These are phyloP conservation scores for Penicillium sp. DNA, from an alignment of 2,329 filamentous ascomycete species.

Conservation along the genomic window DNA sequence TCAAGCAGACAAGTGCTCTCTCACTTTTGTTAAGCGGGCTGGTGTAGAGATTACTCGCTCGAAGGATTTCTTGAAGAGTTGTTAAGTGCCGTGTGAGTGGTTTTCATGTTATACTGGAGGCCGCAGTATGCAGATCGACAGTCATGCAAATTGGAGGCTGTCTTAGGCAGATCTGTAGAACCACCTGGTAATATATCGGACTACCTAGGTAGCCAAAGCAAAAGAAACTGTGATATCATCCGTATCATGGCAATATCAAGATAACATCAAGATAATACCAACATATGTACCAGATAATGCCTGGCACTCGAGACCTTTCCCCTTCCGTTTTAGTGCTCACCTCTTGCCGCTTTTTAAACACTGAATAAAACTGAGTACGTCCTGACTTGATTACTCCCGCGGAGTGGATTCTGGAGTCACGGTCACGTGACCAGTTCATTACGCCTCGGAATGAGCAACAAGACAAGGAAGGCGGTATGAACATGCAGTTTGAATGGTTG, in stretches of 20 bases:
- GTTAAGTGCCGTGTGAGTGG: conserved; percentile 1
- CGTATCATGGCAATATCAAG: background rate
- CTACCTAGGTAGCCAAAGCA: background rate
- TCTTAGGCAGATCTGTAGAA: background rate
- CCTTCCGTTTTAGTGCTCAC: too few species aligned
- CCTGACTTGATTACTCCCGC: too few species aligned
- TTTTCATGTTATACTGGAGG: background rate
- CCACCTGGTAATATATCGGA: background rate
- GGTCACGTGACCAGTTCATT: too few species aligned
- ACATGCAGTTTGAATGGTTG: too few species aligned
- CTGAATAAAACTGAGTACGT: too few species aligned
- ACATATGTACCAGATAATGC: too few species aligned
- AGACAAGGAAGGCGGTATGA: too few species aligned
- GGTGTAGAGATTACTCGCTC: conserved; percentile 51
- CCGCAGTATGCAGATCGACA: background rate
- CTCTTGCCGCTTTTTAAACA: too few species aligned
- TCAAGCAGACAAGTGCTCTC: conserved; percentile 52
- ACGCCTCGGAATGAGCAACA: too few species aligned
- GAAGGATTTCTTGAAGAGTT: conserved; percentile 42
- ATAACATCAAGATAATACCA: background rate
- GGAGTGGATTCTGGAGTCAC: too few species aligned
- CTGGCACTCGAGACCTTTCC: too few species aligned
- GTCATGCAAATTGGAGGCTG: background rate
- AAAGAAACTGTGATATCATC: background rate
- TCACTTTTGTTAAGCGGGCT: conserved; percentile 49